Conservation (phyloP, 1,284 basidiomycete species). For the Salmacisia buchloeana region DNA sequence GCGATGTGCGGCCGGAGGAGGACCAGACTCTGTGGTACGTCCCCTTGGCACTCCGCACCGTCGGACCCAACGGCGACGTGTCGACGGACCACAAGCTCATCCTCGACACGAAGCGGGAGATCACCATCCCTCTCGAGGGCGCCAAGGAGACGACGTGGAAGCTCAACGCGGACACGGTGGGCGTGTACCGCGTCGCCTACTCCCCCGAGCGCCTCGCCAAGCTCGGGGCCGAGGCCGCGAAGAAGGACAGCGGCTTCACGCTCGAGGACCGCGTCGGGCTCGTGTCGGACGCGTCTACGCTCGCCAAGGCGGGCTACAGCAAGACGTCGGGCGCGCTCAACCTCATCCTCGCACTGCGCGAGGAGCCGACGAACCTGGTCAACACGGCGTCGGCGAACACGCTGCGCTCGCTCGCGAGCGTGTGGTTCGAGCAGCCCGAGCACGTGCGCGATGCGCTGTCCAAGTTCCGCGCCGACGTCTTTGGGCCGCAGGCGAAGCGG, state of each 20-base stretch:
- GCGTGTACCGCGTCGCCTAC: conserved; percentile 87
- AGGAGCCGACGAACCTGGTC: conserved; percentile 48
- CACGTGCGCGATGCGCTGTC: conserved; percentile 54
- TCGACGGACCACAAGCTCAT: conserved; percentile 64
- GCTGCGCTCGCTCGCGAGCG: conserved; percentile 50
- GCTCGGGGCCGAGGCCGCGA: conserved; percentile 73
- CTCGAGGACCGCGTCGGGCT: conserved; percentile 82
- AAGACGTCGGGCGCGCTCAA: conserved; percentile 71
- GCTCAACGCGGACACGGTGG: conserved; percentile 80
- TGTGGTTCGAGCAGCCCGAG: conserved; percentile 79
- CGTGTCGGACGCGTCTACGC: conserved; percentile 71
- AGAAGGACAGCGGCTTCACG: conserved; percentile 63
- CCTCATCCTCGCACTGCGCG: conserved; percentile 64
- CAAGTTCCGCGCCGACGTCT: conserved; percentile 57
- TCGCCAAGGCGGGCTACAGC: conserved; percentile 73
- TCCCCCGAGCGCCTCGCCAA: conserved; percentile 70
- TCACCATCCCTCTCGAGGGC: conserved; percentile 60
- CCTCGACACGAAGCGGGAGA: conserved; percentile 65
- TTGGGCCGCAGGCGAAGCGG: conserved; percentile 70
- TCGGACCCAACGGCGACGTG: conserved; percentile 60
- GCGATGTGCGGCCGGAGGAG: conserved; percentile 63
- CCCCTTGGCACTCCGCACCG: conserved; percentile 71
- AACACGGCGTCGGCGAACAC: conserved; percentile 29
- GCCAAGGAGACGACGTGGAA: conserved; percentile 65
- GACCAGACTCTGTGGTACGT: conserved; percentile 86